phyloP scores from a whole-genome alignment of 352 stramenopile species.

The Hyaloperonospora brassicae region DNA sequence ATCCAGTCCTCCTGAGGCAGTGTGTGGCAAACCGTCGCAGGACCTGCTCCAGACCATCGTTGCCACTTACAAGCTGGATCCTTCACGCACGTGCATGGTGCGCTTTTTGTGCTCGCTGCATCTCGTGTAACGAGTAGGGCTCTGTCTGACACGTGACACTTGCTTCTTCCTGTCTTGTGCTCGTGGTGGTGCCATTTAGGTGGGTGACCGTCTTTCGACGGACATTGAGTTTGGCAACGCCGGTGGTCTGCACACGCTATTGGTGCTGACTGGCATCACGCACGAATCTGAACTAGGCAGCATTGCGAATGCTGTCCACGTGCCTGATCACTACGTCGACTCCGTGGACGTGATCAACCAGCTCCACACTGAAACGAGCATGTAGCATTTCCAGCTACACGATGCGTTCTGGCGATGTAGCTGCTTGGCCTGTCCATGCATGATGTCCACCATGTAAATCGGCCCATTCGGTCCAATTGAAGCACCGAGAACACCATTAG shows the following conservation, averaged over 20 bases:
- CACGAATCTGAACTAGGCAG: conserved; percentile 41
- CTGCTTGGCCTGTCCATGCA: neutral
- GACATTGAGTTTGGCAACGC: conserved; percentile 80
- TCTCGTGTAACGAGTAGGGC: neutral
- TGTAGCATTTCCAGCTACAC: conserved; percentile 16
- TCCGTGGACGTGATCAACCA: conserved; percentile 71
- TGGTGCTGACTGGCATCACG: conserved; percentile 72
- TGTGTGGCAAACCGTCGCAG: conserved; percentile 80
- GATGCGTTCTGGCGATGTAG: neutral
- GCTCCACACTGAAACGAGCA: conserved; percentile 38
- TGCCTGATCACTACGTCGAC: conserved; percentile 59
- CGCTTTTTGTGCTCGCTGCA: neutral
- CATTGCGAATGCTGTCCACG: conserved; percentile 44
- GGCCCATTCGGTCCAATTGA: conserved; percentile 8
- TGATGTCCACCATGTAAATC: neutral
- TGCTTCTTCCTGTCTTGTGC: neutral
- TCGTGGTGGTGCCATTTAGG: conserved; percentile 21
- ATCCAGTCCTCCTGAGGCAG: conserved; percentile 51
- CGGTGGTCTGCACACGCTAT: conserved; percentile 59
- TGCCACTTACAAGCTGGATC: conserved; percentile 55
- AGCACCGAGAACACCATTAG: conserved; percentile 7
- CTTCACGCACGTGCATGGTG: conserved; percentile 78
- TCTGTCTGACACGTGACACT: neutral
- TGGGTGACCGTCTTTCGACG: conserved; percentile 74
- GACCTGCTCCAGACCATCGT: conserved; percentile 76